Conservation (phyloP, 495 filamentous ascomycete species). For the Glutinoglossum americanum region DNA sequence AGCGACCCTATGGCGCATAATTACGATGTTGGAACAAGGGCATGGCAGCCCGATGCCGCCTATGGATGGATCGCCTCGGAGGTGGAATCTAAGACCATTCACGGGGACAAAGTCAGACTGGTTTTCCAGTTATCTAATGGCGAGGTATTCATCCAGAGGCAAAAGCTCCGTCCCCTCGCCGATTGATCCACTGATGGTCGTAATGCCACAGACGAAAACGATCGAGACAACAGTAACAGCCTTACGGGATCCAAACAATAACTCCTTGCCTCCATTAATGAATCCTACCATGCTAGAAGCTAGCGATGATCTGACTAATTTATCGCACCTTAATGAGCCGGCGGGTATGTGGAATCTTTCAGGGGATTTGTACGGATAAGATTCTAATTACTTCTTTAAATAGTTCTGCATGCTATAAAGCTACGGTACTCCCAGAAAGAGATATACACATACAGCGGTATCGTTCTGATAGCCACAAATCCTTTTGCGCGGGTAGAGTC, state of each 20-base stretch:
- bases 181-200: slow-evolving; percentile 2
- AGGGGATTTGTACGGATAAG: neutral
- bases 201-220: slow-evolving; percentile 40
- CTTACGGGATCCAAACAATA: slow-evolving; percentile 51
- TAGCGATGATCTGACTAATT: slow-evolving; percentile 90
- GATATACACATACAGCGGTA: slow-evolving; percentile 98
- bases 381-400: neutral
- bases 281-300: slow-evolving; percentile 97
- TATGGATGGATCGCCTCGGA: slow-evolving; percentile 97
- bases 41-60: slow-evolving; percentile 87
- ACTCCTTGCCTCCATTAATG: slow-evolving; percentile 73
- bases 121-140: slow-evolving; percentile 77
- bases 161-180: neutral
- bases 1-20: slow-evolving; percentile 56
- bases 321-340: slow-evolving; percentile 96
- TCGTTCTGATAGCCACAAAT: slow-evolving; percentile 96
- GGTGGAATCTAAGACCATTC: slow-evolving; percentile 64
- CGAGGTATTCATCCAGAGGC: slow-evolving; percentile 37
- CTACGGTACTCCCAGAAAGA: slow-evolving; percentile 97
- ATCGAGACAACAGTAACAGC: slow-evolving; percentile 61
- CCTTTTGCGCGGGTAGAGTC: slow-evolving; percentile 96
- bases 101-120: slow-evolving; percentile 70
- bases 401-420: slow-evolving; percentile 92
- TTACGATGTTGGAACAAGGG: slow-evolving; percentile 92
- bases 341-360: slow-evolving; percentile 42